Evolutionary conservation across 1,139 yeast species (phyloP).

Genomic region (Nematodospora anomalae): DNA sequence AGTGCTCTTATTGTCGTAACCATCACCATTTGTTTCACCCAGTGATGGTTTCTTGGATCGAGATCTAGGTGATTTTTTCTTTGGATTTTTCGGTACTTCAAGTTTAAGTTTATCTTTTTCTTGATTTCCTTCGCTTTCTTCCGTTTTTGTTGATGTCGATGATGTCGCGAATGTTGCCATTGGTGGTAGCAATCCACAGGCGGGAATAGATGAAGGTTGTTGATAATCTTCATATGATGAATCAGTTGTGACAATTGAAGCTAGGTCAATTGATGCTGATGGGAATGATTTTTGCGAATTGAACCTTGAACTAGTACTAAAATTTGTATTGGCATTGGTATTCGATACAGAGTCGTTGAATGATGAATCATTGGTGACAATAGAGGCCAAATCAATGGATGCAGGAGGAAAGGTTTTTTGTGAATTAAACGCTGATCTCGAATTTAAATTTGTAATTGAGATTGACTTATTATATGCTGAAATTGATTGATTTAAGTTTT

Average conservation of each 20-base stretch:
- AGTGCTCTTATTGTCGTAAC: background rate
- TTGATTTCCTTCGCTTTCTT: too few relatives aligned
- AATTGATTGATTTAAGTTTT: constrained; percentile 16
- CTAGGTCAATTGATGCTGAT: constrained; percentile 41
- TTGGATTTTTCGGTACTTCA: constrained; percentile 6
- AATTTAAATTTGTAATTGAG: background rate
- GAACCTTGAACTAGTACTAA: background rate
- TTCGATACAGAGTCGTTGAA: too few relatives aligned
- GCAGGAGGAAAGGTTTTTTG: constrained; percentile 24
- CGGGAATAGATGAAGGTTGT: constrained; percentile 6
- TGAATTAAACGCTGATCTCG: background rate
- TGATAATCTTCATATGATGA: constrained; percentile 9
- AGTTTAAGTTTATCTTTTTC: background rate
- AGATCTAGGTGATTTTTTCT: constrained; percentile 1
- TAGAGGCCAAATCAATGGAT: constrained; percentile 36
- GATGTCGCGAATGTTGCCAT: constrained; percentile 33
- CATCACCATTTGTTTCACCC: constrained; percentile 1
- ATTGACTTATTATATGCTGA: too few relatives aligned
- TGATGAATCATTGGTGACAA: constrained; percentile 20
- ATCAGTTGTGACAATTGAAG: constrained; percentile 25
- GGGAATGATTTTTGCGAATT: background rate
- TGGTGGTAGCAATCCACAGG: constrained; percentile 35
- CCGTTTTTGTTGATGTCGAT: constrained; percentile 3
- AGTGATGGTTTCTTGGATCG: background rate
- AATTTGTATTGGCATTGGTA: too few relatives aligned